A percentile compares a stretch with the other conserved stretches of the same genome.
These are phyloP conservation scores for Petunia axillaris DNA, from an alignment of 257 asterid genomes.

Conservation along the genomic window DNA sequence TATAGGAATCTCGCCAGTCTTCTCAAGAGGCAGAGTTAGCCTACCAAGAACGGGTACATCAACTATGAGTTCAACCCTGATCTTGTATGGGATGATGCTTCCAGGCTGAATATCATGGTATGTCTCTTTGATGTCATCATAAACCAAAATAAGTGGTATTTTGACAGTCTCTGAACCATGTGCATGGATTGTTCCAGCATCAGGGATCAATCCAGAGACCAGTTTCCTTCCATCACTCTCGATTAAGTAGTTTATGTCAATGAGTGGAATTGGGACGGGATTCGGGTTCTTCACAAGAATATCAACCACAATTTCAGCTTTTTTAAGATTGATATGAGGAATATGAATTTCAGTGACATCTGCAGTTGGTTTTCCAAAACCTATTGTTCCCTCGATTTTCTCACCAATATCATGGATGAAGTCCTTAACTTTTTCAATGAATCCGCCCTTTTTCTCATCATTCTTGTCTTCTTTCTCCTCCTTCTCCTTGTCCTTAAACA, in stretches of 20 bases:
- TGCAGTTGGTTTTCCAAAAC: slow-evolving; percentile 96
- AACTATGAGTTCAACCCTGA: slow-evolving; percentile 90
- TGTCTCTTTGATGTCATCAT: slow-evolving; percentile 77
- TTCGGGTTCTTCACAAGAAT: slow-evolving; percentile 82
- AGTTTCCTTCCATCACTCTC: slow-evolving; percentile 90
- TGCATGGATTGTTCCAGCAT: slow-evolving; percentile 88
- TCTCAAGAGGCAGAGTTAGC: slow-evolving; percentile 82
- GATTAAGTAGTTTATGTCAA: slow-evolving; percentile 79
- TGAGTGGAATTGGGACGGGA: slow-evolving; percentile 94
- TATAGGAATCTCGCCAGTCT: slow-evolving; percentile 85
- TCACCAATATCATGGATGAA: slow-evolving; percentile 92
- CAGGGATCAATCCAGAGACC: slow-evolving; percentile 87
- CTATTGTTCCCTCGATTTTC: slow-evolving; percentile 90
- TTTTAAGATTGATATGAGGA: slow-evolving; percentile 76
- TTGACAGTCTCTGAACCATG: slow-evolving; percentile 91
- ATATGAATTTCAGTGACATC: slow-evolving; percentile 84
- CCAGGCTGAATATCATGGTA: slow-evolving; percentile 78
- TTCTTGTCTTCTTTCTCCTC: slow-evolving; percentile 47
- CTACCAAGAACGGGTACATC: slow-evolving; percentile 93
- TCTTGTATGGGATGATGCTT: slow-evolving; percentile 70
- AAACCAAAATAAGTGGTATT: slow-evolving; percentile 72
- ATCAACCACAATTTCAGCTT: slow-evolving; percentile 81
- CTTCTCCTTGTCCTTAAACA: slow-evolving; percentile 37
- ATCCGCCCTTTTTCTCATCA: slow-evolving; percentile 67
- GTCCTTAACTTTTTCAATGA: slow-evolving; percentile 79